Evolutionary conservation across 768 basidiomycete species (phyloP).

Genomic region (Rhizopogon salebrosus): DNA sequence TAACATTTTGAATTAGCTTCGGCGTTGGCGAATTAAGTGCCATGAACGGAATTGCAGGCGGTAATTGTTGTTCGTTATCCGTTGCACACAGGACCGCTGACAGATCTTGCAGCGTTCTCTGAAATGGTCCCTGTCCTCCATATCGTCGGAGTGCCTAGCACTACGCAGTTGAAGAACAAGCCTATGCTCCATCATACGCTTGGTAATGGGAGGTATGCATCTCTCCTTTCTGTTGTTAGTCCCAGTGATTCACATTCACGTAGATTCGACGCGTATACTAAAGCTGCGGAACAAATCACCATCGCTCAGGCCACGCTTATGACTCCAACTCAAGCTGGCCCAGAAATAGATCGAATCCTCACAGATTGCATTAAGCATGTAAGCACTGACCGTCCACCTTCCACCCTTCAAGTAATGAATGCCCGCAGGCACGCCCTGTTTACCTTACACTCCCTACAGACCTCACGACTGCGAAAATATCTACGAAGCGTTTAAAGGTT

Average conservation of each 20-base stretch:
- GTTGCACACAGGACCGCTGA: neutral
- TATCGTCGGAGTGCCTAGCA: constrained; percentile 79
- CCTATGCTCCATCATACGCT: constrained; percentile 86
- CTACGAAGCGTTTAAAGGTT: constrained; percentile 54
- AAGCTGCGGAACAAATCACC: constrained; percentile 73
- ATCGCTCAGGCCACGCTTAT: constrained; percentile 58
- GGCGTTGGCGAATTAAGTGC: constrained; percentile 94
- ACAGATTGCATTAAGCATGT: constrained; percentile 60
- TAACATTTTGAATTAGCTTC: constrained; percentile 41
- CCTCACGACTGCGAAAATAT: constrained; percentile 63
- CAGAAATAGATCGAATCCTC: constrained; percentile 76
- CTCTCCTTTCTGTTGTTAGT: neutral
- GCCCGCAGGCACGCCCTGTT: constrained; percentile 67
- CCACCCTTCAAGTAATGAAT: neutral
- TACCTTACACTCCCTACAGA: constrained; percentile 88
- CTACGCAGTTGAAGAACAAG: constrained; percentile 60
- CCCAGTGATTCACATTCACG: neutral
- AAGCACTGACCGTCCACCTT: neutral
- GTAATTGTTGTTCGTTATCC: constrained; percentile 23
- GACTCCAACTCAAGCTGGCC: constrained; percentile 48
- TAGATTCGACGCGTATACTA: constrained; percentile 76
- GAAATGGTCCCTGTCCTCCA: constrained; percentile 91
- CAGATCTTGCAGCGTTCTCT: constrained; percentile 49
- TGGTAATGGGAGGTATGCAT: constrained; percentile 64
- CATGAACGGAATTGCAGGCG: constrained; percentile 78